Base-by-base conservation (phyloP, 2,329 filamentous ascomycete species). In the Helicocarpus griseus region DNA sequence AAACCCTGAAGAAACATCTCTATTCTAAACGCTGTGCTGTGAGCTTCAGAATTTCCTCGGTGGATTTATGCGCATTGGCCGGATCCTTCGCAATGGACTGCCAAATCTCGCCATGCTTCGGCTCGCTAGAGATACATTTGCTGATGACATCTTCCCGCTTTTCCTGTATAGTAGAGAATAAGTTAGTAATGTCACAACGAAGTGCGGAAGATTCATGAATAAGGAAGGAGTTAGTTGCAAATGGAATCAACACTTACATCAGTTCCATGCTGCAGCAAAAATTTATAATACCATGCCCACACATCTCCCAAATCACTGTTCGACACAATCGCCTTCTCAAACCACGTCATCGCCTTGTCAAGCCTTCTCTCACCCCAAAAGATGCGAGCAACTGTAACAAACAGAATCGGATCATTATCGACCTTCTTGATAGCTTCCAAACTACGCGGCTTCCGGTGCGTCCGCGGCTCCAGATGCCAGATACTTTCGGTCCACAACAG, bases 231-330 rank as follows among this genome's bases (percentile, higher is more conserved):
- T n/a, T n/a, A n/a, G n/a, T n/a, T n/a, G n/a, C n/a, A n/a, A n/a
- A n/a, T n/a, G n/a, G 46, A 21, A 19, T 36, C 22, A 24, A 47
- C 6, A 68, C 73, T 62, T 64, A 77, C 74, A 57, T 89, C 85
- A 4, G 89, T 96, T 8, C 93, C 94, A 71, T 98, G 90, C 75
- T 96, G 88, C 59, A 83, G 67, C 57, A 97, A 65, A 67, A 97
- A 98, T 68, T 91, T 90, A 69, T 89, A 93, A 69, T 96, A 98
- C 91, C 91, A 98, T 19, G 89, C 91, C 94, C 94, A 98, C 9
- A 83, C 87, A 72, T 98, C 94, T 48, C 93, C 93, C 48, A 82
- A 73, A 66, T 97, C 90, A 33, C 85, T 82, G 63, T 98, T 89
- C 11, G 93, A 75, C 50, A 95, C 77, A 51, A 96, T 83, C 0